A percentile compares a stretch with the other conserved stretches of the same genome.
phyloP scores from a whole-genome alignment of 2,329 filamentous ascomycete species.

The Parastagonospora avenae region DNA sequence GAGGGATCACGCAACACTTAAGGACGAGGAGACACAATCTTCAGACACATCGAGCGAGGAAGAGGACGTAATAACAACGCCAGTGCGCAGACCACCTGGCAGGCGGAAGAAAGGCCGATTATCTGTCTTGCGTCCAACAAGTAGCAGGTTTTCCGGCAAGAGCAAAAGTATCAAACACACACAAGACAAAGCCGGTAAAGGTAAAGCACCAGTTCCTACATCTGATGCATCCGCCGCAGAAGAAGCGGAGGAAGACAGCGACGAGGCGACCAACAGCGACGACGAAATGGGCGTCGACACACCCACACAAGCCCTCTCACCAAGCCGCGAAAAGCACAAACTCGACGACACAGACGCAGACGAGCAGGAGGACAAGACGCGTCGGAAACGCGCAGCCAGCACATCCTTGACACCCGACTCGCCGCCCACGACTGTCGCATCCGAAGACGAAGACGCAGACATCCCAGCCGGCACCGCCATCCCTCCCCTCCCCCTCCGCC shows the following conservation, averaged over 20 bases:
- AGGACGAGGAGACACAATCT: conserved; percentile 27
- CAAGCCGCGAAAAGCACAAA: conserved; percentile 37
- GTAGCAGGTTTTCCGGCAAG: conserved; percentile 43
- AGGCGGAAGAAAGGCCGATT: conserved; percentile 35
- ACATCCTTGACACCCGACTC: conserved; percentile 25
- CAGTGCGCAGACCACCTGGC: conserved; percentile 22
- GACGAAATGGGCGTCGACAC: conserved; percentile 38
- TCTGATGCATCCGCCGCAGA: conserved; percentile 23
- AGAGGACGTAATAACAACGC: conserved; percentile 23
- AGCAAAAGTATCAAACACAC: conserved; percentile 24
- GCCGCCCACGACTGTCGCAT: conserved; percentile 19
- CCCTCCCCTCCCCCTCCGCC: conserved; percentile 33
- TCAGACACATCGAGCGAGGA: conserved; percentile 31
- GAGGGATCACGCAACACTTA: conserved; percentile 32
- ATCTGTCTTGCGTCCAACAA: conserved; percentile 44
- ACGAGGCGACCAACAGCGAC: conserved; percentile 8
- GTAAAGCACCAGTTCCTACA: conserved; percentile 21
- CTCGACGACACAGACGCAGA: conserved; percentile 16
- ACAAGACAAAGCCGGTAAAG: conserved; percentile 27
- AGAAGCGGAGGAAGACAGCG: conserved; percentile 11
- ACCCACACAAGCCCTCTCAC: conserved; percentile 33
- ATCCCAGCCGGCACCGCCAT: conserved; percentile 5
- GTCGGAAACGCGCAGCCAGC: conserved; percentile 37
- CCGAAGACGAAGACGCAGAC: conserved; percentile 21
- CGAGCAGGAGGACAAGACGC: conserved; percentile 18